Evolutionary conservation across 2,329 filamentous ascomycete genomes (phyloP).

Genomic region (Aspergillus costaricaensis): DNA sequence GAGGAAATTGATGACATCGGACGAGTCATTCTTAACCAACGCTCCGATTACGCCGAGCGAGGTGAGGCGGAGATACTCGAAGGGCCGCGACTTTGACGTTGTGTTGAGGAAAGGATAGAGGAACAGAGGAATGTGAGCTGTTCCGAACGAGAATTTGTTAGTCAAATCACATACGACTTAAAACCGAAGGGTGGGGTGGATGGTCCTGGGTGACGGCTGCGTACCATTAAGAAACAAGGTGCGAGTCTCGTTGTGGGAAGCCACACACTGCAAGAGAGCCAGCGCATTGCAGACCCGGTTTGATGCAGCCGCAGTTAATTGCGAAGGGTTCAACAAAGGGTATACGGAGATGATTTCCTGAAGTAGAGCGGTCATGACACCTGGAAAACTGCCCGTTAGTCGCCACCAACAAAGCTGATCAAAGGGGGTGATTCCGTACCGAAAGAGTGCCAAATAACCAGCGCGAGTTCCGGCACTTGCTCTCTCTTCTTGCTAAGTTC

Average conservation of each 20-base stretch:
- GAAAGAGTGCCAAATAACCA: conserved; percentile 98
- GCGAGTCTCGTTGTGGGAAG: conserved; percentile 93
- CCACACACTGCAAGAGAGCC: conserved; percentile 92
- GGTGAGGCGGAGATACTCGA: conserved; percentile 94
- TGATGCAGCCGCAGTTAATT: conserved; percentile 94
- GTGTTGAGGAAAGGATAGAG: conserved; percentile 98
- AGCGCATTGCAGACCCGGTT: conserved; percentile 98
- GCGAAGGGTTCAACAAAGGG: conserved; percentile 91
- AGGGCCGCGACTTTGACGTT: conserved; percentile 94
- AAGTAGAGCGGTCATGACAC: conserved; percentile 95
- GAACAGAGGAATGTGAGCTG: conserved; percentile 95
- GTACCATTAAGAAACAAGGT: conserved; percentile 90
- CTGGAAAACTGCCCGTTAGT: conserved; percentile 48
- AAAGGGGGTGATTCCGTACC: conserved; percentile 59
- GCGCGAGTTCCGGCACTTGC: conserved; percentile 91
- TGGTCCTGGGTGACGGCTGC: conserved; percentile 15
- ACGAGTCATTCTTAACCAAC: conserved; percentile 97
- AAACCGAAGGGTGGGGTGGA: neutral
- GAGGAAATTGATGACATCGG: conserved; percentile 98
- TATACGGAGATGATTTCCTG: conserved; percentile 99
- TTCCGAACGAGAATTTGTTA: conserved; percentile 9
- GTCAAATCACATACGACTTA: neutral
- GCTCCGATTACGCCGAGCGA: conserved; percentile 96
- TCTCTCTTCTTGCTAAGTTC: conserved; percentile 98
- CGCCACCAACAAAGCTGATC: neutral